A percentile compares a stretch with the other conserved stretches of the same genome.
Evolutionary conservation across 2,329 filamentous ascomycete genomes (phyloP).

Genomic region (Talaromyces sp.): DNA sequence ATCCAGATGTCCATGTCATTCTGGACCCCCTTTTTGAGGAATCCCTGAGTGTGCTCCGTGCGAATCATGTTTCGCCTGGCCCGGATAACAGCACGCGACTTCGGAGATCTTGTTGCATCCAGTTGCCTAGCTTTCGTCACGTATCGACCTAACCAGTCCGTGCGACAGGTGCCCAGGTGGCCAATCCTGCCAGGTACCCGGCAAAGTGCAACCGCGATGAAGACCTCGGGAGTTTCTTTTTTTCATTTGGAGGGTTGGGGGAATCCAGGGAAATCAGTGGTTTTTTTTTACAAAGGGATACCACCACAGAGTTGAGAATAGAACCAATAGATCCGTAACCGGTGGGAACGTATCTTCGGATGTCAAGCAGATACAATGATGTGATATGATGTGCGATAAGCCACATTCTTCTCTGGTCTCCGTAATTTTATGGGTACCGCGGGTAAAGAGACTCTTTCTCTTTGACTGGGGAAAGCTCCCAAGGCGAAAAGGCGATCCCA

Average conservation of each 20-base stretch:
- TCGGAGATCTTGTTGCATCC: slow-evolving; percentile 19
- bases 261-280: too few species aligned
- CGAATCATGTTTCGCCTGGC: slow-evolving; percentile 12
- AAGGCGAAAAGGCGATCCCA: too few species aligned
- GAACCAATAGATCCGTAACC: too few species aligned
- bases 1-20: background rate
- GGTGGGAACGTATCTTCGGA: background rate
- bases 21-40: background rate
- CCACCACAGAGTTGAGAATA: too few species aligned
- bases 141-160: background rate
- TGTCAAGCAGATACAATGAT: background rate
- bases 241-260: too few species aligned
- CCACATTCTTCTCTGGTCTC: background rate
- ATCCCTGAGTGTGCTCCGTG: background rate
- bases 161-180: slow-evolving; percentile 2
- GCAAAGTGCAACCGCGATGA: too few species aligned
- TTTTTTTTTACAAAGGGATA: too few species aligned
- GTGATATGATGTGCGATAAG: slow-evolving; percentile 4
- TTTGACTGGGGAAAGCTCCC: slow-evolving; percentile 2
- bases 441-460: background rate
- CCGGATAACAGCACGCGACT: slow-evolving; percentile 26
- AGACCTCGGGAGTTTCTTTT: too few species aligned
- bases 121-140: slow-evolving; percentile 18
- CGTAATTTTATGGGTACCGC: too few species aligned
- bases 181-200: slow-evolving; percentile 23